Evolutionary conservation across 2,329 filamentous ascomycete genomes (phyloP).

Genomic region (Cordyceps tenuipes): DNA sequence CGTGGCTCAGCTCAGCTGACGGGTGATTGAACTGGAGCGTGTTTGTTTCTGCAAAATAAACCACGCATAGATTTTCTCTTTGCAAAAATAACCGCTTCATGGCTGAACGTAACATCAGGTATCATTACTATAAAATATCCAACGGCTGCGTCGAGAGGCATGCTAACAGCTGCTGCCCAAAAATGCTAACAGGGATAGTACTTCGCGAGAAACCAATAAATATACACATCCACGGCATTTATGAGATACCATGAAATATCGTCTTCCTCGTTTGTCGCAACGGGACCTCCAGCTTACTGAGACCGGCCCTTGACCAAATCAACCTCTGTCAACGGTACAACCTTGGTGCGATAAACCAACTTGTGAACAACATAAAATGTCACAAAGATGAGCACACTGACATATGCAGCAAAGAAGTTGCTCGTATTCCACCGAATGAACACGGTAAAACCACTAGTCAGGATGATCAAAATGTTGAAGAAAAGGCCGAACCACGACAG

Average conservation of each 20-base stretch:
- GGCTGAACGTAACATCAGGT: slow-evolving; percentile 2
- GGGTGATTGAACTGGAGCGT: background rate
- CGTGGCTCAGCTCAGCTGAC: background rate
- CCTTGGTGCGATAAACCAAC: slow-evolving; percentile 32
- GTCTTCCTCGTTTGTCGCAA: background rate
- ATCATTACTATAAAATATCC: slow-evolving; percentile 10
- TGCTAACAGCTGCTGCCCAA: background rate
- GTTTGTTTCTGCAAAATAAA: background rate
- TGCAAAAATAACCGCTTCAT: background rate
- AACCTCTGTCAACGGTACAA: slow-evolving; percentile 28
- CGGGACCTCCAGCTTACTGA: background rate
- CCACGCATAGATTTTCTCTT: background rate
- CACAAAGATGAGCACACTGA: slow-evolving; percentile 56
- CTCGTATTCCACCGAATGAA: slow-evolving; percentile 56
- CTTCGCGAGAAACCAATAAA: slow-evolving; percentile 1
- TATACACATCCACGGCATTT: background rate
- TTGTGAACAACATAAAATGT: slow-evolving; percentile 56
- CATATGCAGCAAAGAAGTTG: slow-evolving; percentile 56
- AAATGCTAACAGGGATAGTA: background rate
- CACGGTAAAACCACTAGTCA: slow-evolving; percentile 62
- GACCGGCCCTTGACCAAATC: slow-evolving; percentile 24
- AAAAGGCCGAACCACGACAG: slow-evolving; percentile 58
- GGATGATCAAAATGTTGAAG: slow-evolving; percentile 54
- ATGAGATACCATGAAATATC: background rate
- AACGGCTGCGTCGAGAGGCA: background rate